Evolutionary conservation across 768 basidiomycete genomes (phyloP).

Genomic region (Trametes cingulata): DNA sequence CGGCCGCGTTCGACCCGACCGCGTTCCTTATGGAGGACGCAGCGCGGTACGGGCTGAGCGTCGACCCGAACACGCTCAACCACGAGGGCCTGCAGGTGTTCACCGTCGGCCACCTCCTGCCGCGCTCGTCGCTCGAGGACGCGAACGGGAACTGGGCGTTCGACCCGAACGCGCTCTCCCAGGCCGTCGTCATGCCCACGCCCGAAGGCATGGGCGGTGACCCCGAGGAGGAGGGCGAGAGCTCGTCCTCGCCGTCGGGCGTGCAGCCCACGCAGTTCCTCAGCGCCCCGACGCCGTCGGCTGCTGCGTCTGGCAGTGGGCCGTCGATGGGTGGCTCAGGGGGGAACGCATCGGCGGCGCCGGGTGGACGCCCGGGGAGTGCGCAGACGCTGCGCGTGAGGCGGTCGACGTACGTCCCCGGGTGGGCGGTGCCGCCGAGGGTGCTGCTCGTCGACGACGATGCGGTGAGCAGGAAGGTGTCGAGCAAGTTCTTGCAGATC

Average conservation of each 20-base stretch:
- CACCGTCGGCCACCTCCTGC: slow-evolving; percentile 76
- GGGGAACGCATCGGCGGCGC: neutral
- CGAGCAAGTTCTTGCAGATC: slow-evolving; percentile 92
- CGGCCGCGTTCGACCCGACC: slow-evolving; percentile 17
- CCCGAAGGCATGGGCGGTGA: slow-evolving; percentile 33
- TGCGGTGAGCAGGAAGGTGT: slow-evolving; percentile 82
- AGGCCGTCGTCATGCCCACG: slow-evolving; percentile 31
- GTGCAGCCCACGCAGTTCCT: slow-evolving; percentile 16
- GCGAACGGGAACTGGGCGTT: slow-evolving; percentile 63
- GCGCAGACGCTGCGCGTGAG: slow-evolving; percentile 64
- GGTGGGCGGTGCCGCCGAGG: slow-evolving; percentile 88
- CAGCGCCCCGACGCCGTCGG: slow-evolving; percentile 26
- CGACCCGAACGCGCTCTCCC: slow-evolving; percentile 40
- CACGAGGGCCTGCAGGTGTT: slow-evolving; percentile 79
- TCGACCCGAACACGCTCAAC: slow-evolving; percentile 23
- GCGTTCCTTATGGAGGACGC: slow-evolving; percentile 26
- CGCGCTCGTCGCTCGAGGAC: slow-evolving; percentile 51
- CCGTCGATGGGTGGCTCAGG: slow-evolving; percentile 26
- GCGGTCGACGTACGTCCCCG: slow-evolving; percentile 79
- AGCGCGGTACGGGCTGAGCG: slow-evolving; percentile 24
- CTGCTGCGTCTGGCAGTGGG: neutral
- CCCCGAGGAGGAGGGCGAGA: slow-evolving; percentile 31
- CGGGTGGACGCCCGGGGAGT: slow-evolving; percentile 21
- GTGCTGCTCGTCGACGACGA: slow-evolving; percentile 97
- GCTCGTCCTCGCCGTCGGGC: slow-evolving; percentile 13